phyloP scores from a whole-genome alignment of 176 grass and related monocot species.

The Aegilops tauschii region DNA sequence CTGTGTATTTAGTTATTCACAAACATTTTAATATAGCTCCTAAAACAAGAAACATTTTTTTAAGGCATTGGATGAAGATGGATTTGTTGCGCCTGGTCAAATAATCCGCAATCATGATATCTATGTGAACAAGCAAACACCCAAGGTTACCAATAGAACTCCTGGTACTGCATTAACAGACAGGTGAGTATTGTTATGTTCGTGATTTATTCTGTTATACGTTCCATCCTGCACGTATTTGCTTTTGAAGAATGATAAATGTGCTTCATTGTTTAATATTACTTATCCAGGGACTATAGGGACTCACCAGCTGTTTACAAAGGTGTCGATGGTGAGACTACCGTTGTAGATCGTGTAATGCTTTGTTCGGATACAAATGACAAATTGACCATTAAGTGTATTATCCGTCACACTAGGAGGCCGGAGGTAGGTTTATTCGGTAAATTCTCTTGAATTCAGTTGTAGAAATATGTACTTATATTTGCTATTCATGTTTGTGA shows the following conservation, averaged over 20 bases:
- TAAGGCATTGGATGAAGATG: constrained; percentile 88
- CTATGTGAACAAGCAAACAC: constrained; percentile 78
- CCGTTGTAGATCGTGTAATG: constrained; percentile 84
- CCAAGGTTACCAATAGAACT: constrained; percentile 13
- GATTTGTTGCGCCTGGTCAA: constrained; percentile 81
- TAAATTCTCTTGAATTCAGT: constrained; percentile 20
- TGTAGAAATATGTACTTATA: constrained; percentile 11
- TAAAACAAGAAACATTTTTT: neutral
- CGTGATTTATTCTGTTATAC: constrained; percentile 15
- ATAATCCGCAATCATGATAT: constrained; percentile 94
- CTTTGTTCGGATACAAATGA: constrained; percentile 86
- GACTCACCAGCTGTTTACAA: constrained; percentile 59
- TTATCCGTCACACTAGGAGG: constrained; percentile 82
- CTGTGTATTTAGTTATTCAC: neutral
- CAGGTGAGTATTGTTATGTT: constrained; percentile 32
- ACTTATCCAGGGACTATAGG: constrained; percentile 54
- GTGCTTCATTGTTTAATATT: neutral
- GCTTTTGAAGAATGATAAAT: constrained; percentile 14
- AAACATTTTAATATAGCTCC: neutral
- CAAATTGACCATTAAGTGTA: constrained; percentile 87
- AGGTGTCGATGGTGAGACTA: constrained; percentile 92
- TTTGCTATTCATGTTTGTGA: constrained; percentile 13
- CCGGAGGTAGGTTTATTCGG: constrained; percentile 58
- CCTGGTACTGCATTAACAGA: constrained; percentile 23
- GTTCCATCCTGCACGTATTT: neutral